phyloP scores from a whole-genome alignment of 352 stramenopile species.

The Elongisporangium anandrum region DNA sequence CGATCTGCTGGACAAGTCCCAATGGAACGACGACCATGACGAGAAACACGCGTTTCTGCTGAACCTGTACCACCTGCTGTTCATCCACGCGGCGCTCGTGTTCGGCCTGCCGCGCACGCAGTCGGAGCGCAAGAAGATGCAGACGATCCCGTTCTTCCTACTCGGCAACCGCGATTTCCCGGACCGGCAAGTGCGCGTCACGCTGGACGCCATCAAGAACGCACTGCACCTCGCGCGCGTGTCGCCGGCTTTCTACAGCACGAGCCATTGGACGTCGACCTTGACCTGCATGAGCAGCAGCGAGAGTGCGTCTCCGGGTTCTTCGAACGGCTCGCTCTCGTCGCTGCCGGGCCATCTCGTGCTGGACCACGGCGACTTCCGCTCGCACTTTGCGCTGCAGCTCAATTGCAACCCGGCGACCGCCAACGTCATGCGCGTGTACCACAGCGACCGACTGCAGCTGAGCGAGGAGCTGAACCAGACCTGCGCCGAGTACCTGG shows the following conservation, averaged over 20 bases:
- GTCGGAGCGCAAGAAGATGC: conserved; percentile 75
- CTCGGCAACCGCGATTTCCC: conserved; percentile 15
- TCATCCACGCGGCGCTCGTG: conserved; percentile 65
- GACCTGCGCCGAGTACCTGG: conserved; percentile 38
- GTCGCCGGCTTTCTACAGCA: conserved; percentile 14
- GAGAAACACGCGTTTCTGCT: conserved; percentile 76
- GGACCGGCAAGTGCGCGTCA: conserved; percentile 29
- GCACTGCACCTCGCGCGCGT: conserved; percentile 66
- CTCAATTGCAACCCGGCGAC: conserved; percentile 39
- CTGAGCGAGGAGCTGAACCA: conserved; percentile 77
- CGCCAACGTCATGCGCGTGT: conserved; percentile 57
- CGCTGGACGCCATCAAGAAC: conserved; percentile 84
- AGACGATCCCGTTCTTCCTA: conserved; percentile 44
- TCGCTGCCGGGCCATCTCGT: conserved; percentile 28
- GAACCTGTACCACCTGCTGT: conserved; percentile 89
- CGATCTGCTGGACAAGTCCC: conserved; percentile 16
- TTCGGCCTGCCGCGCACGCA: conserved; percentile 46
- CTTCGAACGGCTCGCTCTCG: neutral
- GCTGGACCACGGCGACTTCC: conserved; percentile 54
- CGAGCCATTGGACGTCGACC: conserved; percentile 26
- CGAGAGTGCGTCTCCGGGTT: conserved; percentile 4
- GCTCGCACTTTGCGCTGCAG: conserved; percentile 84
- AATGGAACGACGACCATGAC: conserved; percentile 15
- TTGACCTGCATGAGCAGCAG: conserved; percentile 8
- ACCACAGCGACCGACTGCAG: conserved; percentile 25